phyloP scores from a whole-genome alignment of 805 yeast genomes.

The Maudiozyma serrabonitensis region DNA sequence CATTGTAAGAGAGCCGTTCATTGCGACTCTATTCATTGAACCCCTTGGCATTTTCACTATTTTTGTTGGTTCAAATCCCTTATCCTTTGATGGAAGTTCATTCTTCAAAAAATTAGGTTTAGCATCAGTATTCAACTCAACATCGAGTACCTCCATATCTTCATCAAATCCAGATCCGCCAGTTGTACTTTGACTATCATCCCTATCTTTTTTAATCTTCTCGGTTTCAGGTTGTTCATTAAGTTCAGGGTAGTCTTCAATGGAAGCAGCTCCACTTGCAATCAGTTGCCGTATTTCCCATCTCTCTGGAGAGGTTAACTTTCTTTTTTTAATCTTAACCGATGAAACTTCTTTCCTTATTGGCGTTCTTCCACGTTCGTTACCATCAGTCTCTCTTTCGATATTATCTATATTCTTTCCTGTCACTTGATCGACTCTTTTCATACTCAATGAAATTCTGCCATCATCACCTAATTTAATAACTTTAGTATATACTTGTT shows the following conservation, averaged over 20 bases:
- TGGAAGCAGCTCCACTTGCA: conserved; percentile 63
- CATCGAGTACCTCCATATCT: conserved; percentile 46
- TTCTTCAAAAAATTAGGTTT: conserved; percentile 69
- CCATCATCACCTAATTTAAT: conserved; percentile 35
- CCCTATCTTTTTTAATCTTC: conserved; percentile 7
- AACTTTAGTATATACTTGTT: conserved; percentile 58
- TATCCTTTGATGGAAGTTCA: conserved; percentile 12
- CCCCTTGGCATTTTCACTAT: conserved; percentile 73
- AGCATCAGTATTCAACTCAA: conserved; percentile 53
- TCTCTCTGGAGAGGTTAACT: conserved; percentile 74
- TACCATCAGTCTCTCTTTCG: neutral
- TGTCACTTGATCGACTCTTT: conserved; percentile 58
- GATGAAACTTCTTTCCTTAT: conserved; percentile 2
- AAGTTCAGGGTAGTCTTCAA: conserved; percentile 61
- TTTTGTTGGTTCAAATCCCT: conserved; percentile 41
- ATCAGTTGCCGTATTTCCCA: conserved; percentile 85
- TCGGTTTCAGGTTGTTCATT: conserved; percentile 26
- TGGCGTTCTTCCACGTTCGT: conserved; percentile 1
- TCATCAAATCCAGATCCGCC: conserved; percentile 12
- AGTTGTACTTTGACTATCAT: conserved; percentile 7
- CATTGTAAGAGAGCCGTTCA: conserved; percentile 61
- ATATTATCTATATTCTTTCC: conserved; percentile 36
- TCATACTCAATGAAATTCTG: conserved; percentile 54
- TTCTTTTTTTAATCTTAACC: conserved; percentile 24
- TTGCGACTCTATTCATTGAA: conserved; percentile 64